Evolutionary conservation across 257 asterid genomes (phyloP), one percentile per base, ranked within the genome.

Genomic region (Euphrasia confusa): DNA sequence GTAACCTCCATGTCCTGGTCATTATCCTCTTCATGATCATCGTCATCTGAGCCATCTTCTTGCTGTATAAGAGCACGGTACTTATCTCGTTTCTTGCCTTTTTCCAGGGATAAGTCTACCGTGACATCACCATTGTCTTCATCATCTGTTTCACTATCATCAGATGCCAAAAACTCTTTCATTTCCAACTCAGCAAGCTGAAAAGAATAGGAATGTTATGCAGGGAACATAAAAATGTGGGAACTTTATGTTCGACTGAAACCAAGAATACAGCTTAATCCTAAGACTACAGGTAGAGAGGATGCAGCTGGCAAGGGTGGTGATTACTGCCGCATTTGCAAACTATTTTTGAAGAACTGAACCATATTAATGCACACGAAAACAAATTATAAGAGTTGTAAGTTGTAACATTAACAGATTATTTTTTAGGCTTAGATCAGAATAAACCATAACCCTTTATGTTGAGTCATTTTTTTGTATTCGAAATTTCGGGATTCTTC

Each of bases 1-100:
- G 97, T 93, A 60, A 89, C 86, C 81, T 89, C 96, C 97, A 93
- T 86, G 68, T 89, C 96, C 74, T 72, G 83, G 61, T 72, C 83
- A 64, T 78, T 75, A 7, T 78, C 88, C 60, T 84, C 78, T 28
- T 68, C 86, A 48, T 66, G 73, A 37, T 37, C 42, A 39, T 81
- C 82, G 50, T 72, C 89, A 67, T 80, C 95, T 0, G 84, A 83
- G 54, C 80, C 92, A 53, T 82, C 80, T 68, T 82, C 95, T 49
- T 90, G 75, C 70, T 78, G 81, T 68, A 89, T 32, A 21, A 93
- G 71, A 13, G 94, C 82, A 13, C 85, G 97, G 69, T 85, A 93
- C 63, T 69, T 69, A 71, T 89, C 85, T 70, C 64, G 74, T 55
- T 80, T 89, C 65, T 66, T 77, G 64, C 60, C 28, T 67, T 71